phyloP scores from a whole-genome alignment of 2,329 filamentous ascomycete genomes.

The Periconia macrospinosa region DNA sequence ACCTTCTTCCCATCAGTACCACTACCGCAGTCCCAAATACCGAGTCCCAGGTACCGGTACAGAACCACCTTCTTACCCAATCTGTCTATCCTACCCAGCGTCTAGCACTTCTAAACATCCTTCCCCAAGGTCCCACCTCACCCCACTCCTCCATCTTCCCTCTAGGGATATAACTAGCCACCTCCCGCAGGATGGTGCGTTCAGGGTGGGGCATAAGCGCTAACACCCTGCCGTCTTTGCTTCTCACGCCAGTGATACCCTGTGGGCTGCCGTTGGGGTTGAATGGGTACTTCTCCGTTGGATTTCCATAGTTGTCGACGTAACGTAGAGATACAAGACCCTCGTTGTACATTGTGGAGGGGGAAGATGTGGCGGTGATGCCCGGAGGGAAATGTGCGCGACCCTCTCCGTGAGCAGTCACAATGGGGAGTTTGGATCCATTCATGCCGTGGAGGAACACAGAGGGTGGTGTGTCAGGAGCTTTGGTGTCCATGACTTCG shows the following conservation, averaged over 20 bases:
- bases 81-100: constrained; percentile 74
- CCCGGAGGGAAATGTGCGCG: constrained; percentile 61
- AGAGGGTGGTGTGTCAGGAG: constrained; percentile 51
- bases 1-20: background rate
- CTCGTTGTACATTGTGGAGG: constrained; percentile 60
- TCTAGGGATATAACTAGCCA: constrained; percentile 73
- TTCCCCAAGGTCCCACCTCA: constrained; percentile 80
- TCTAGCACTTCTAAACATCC: constrained; percentile 84
- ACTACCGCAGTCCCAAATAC: background rate
- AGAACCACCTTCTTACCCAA: background rate
- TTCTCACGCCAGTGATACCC: constrained; percentile 80
- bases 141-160: constrained; percentile 68
- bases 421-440: constrained; percentile 79
- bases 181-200: constrained; percentile 79
- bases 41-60: background rate
- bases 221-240: constrained; percentile 75
- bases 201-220: constrained; percentile 95
- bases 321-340: constrained; percentile 80
- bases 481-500: constrained; percentile 65
- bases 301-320: constrained; percentile 75
- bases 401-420: constrained; percentile 89
- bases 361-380: constrained; percentile 45
- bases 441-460: constrained; percentile 91
- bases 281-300: constrained; percentile 81
- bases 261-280: constrained; percentile 86